Base-by-base conservation (phyloP, 2,329 filamentous ascomycete species). In the Cladophialophora yegresii region DNA sequence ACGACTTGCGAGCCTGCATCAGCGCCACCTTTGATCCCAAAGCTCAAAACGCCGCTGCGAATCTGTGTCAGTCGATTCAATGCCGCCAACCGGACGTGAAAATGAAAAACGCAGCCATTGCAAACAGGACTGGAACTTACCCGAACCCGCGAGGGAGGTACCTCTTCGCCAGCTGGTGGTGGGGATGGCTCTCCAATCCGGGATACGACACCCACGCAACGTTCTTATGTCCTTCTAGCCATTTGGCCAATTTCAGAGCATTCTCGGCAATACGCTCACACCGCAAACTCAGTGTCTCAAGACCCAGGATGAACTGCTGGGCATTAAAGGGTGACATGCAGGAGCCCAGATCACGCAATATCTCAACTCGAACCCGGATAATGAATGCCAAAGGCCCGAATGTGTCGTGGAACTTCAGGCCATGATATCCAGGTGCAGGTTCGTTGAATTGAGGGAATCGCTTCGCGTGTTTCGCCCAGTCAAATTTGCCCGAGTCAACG, bases 201-300 rank as follows among this genome's bases (percentile, higher is more conserved):
- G 91, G 93, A 78, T 98, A 98, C 43, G 90, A 95, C 10, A 98
- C 93, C 93, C 93, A 99, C 72, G 85, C 84, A 54, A 98, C 93
- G 73, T 95, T 86, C 58, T 88, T 83, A 80, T 92, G 93, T 74
- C 85, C 85, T 82, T 96, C 88, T 50, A 98, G 83, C 87, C 92
- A 96, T 73, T 84, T 82, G 1, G 93, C 93, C 61, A 98, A 82
- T 23, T 87, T 85, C 45, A 93, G 77, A 0, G 95, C 87, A 76
- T 98, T 98, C 73, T 87, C 83, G 0, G 91, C 93, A 75, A 97
- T 93, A 58, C 93, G 83, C 81, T 98, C 93, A 45, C 86, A 88
- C 56, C 95, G 86, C 76, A 98, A 80, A 71, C 89, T 93, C 67
- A 99, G 83, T 1, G 95, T 98, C 84, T 99, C 93, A 67, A 93